Conservation (phyloP, 169 alveolate genomes). For the Eimeria brunetti region DNA sequence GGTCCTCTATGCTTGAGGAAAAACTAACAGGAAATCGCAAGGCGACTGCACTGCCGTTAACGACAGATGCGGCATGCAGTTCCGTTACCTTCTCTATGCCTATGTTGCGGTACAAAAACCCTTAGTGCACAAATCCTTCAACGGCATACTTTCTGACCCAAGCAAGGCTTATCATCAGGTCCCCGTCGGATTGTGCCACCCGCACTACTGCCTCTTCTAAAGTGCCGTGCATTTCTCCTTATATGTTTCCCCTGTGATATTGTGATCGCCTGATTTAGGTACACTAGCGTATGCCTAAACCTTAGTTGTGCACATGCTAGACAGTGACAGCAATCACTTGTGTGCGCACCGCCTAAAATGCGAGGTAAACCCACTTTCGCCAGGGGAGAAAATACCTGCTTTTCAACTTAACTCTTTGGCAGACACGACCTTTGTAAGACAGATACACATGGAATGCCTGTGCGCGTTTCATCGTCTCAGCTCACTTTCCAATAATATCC, state of each 20-base stretch:
- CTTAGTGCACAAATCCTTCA: not conserved
- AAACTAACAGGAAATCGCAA: not conserved
- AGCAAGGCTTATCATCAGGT: not conserved
- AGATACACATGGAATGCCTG: too few species aligned
- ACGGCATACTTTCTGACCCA: not conserved
- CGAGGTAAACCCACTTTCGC: not conserved
- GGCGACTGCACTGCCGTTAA: not conserved
- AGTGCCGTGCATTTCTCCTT: not conserved
- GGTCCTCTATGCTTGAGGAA: too few species aligned
- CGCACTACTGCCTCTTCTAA: not conserved
- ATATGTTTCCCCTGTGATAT: not conserved
- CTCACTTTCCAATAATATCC: not conserved
- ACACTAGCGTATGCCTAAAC: not conserved
- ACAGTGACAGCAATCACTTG: not conserved
- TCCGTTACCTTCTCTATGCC: not conserved
- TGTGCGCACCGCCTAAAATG: not conserved
- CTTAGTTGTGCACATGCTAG: too few species aligned
- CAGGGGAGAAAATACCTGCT: not conserved
- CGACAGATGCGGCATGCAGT: not conserved
- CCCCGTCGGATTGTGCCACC: not conserved
- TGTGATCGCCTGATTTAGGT: not conserved
- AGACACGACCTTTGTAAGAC: not conserved
- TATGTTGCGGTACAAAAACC: too few species aligned
- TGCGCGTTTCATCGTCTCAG: not conserved
- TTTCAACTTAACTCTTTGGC: not conserved